Conservation (phyloP, 805 yeast species). For the Ogataea wickerhamii region DNA sequence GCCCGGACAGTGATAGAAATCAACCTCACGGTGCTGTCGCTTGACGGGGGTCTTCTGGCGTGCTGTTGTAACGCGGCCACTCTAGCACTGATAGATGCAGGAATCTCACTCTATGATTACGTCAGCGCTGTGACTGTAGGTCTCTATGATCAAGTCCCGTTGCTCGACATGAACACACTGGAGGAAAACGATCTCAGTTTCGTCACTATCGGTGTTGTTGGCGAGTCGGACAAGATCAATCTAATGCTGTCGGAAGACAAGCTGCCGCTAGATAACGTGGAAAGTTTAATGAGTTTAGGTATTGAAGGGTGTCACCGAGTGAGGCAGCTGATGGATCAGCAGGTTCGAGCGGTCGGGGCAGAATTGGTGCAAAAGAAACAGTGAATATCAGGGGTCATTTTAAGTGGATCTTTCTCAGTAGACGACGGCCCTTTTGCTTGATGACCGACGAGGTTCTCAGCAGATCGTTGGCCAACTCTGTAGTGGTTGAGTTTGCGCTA, state of each 20-base stretch:
- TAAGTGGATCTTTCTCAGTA: constrained; percentile 23
- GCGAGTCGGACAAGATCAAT: constrained; percentile 75
- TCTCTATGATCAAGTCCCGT: constrained; percentile 65
- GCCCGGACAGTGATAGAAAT: constrained; percentile 82
- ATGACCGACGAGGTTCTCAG: constrained; percentile 30
- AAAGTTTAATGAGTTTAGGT: constrained; percentile 72
- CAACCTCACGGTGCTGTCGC: constrained; percentile 71
- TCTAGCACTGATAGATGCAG: constrained; percentile 89
- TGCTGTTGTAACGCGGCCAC: constrained; percentile 82
- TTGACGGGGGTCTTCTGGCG: constrained; percentile 87
- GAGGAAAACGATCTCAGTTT: constrained; percentile 84
- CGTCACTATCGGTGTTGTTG: constrained; percentile 80
- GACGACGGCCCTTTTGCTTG: constrained; percentile 24
- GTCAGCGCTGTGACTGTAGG: constrained; percentile 81
- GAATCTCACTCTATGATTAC: constrained; percentile 90
- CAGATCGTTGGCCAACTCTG: constrained; percentile 40
- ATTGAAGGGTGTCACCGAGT: constrained; percentile 83
- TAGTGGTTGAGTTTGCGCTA: constrained; percentile 27
- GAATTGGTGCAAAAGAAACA: constrained; percentile 31
- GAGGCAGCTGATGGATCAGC: constrained; percentile 80
- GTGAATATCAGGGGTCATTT: constrained; percentile 5
- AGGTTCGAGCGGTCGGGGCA: constrained; percentile 73
- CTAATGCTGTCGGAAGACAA: constrained; percentile 76
- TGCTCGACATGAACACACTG: constrained; percentile 74
- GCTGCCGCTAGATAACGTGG: constrained; percentile 78